Conservation (phyloP, 1,284 basidiomycete genomes). For the Ustilago esculenta region DNA sequence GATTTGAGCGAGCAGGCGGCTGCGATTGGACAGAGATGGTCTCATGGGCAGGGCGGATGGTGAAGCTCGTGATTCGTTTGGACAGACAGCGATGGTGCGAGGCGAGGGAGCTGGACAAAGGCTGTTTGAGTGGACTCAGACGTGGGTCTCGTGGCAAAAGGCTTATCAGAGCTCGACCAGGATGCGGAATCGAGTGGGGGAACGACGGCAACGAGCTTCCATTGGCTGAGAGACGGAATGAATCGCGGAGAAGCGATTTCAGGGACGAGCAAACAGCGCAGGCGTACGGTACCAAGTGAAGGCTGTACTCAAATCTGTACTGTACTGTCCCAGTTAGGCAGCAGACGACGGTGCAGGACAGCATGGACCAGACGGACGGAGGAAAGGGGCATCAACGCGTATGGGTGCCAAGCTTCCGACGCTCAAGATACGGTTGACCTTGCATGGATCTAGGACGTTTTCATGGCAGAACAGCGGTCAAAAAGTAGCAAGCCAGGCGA, state of each 20-base stretch:
- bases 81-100: no score
- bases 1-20: conserved; percentile 13
- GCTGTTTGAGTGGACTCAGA: not conserved
- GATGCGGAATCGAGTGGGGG: not conserved
- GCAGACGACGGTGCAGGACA: no score
- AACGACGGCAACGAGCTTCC: not conserved
- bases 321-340: no score
- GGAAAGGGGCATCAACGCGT: not conserved
- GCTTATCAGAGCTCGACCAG: conserved; percentile 12
- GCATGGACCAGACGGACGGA: not conserved
- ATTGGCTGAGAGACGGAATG: conserved; percentile 8
- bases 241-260: not conserved
- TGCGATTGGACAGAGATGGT: conserved; percentile 36
- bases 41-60: conserved; percentile 16
- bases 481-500: no score
- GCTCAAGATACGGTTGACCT: conserved; percentile 18
- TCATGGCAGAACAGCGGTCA: no score
- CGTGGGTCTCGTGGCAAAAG: conserved; percentile 18
- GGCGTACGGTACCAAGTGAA: no score
- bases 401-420: conserved; percentile 49
- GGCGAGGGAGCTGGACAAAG: not conserved
- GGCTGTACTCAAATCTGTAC: no score
- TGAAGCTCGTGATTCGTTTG: not conserved
- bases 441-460: no score
- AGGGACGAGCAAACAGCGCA: not conserved